Percentiles rank a stretch among this genome's conserved stretches.
These are phyloP conservation scores for Penicillium paradoxum DNA, from an alignment of 495 filamentous ascomycete genomes.

Conservation along the genomic window DNA sequence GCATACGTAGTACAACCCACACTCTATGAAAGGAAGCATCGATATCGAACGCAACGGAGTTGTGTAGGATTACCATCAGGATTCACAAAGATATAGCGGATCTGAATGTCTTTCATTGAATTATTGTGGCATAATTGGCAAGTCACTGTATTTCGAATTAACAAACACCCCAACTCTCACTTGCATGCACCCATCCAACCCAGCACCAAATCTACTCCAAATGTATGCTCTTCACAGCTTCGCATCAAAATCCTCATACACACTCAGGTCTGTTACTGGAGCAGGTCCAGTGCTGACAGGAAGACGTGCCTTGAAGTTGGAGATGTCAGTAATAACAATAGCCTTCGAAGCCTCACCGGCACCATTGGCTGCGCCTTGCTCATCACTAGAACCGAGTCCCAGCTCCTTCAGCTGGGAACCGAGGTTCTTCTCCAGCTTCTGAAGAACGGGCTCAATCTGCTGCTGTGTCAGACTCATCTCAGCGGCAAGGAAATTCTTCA, in stretches of 20 bases:
- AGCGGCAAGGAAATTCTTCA: conserved; percentile 47
- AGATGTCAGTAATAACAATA: conserved; percentile 63
- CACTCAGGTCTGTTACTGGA: conserved; percentile 67
- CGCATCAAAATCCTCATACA: conserved; percentile 74
- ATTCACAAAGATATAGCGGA: no score
- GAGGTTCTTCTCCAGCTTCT: conserved; percentile 43
- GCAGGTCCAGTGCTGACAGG: conserved; percentile 62
- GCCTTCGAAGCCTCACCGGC: conserved; percentile 19
- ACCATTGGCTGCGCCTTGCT: conserved; percentile 29
- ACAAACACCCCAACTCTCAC: conserved; percentile 7
- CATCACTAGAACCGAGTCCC: conserved; percentile 24
- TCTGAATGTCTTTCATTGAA: neutral
- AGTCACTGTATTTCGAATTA: neutral
- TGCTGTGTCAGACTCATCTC: conserved; percentile 42
- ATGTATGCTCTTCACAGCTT: conserved; percentile 55
- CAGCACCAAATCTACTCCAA: conserved; percentile 3
- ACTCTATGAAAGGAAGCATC: no score
- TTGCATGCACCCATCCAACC: conserved; percentile 3
- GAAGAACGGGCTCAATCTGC: conserved; percentile 37
- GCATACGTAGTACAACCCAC: no score
- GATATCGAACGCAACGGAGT: no score
- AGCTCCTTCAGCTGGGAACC: conserved; percentile 37
- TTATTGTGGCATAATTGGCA: neutral
- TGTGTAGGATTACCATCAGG: no score
- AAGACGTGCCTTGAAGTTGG: conserved; percentile 69